Percentiles rank a stretch among this genome's conserved stretches.
Evolutionary conservation across 2,329 filamentous ascomycete species (phyloP).

Genomic region (Neurospora crassa): DNA sequence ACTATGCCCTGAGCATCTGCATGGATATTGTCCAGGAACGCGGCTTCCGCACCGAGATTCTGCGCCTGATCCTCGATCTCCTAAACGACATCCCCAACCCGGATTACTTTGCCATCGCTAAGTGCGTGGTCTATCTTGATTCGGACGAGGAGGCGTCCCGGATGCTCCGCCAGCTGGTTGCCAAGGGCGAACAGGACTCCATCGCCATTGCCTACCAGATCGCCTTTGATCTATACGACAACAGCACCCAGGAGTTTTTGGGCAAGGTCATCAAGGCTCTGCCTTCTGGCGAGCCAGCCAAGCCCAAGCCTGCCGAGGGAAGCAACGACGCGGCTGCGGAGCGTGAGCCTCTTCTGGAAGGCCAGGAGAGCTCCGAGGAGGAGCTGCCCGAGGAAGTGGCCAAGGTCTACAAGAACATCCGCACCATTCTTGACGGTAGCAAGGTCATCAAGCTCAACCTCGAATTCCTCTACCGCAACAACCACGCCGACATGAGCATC

Average conservation of each 20-base stretch:
- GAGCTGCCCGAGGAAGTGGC: conserved; percentile 41
- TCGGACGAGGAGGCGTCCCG: conserved; percentile 83
- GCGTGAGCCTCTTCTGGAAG: conserved; percentile 37
- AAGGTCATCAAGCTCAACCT: conserved; percentile 92
- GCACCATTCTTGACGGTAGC: conserved; percentile 69
- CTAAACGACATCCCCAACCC: conserved; percentile 85
- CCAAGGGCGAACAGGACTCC: conserved; percentile 67
- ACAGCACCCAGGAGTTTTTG: conserved; percentile 94
- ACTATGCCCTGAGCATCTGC: conserved; percentile 90
- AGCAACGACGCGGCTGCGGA: conserved; percentile 35
- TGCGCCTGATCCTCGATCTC: conserved; percentile 89
- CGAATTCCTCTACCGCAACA: conserved; percentile 93
- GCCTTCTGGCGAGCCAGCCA: conserved; percentile 42
- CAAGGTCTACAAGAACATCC: conserved; percentile 53
- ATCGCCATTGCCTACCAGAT: conserved; percentile 91
- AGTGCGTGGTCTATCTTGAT: conserved; percentile 92
- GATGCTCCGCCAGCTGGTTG: conserved; percentile 74
- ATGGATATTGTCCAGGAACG: conserved; percentile 97
- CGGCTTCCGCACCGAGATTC: conserved; percentile 70
- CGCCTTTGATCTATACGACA: conserved; percentile 96
- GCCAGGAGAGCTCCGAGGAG: conserved; percentile 39
- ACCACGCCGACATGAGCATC: conserved; percentile 83
- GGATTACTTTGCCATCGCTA: conserved; percentile 96
- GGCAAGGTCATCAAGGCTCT: conserved; percentile 79
- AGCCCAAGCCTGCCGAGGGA: conserved; percentile 35